A percentile compares a stretch with the other conserved stretches of the same genome.
Evolutionary conservation across 1,284 basidiomycete species (phyloP).

Genomic region (Papiliotrema flavescens): DNA sequence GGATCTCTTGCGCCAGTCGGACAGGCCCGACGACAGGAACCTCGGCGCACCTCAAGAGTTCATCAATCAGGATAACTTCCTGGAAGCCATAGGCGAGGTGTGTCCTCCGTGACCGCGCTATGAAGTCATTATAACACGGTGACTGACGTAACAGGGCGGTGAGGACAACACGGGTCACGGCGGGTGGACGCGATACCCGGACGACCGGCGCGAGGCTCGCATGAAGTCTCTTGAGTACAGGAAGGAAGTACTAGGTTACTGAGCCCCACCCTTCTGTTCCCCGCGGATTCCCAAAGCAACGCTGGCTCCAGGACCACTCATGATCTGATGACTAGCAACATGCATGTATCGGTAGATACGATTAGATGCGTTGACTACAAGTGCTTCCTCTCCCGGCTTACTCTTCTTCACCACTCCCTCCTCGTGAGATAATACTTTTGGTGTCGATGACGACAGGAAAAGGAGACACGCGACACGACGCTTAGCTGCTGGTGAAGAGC

Average conservation of each 20-base stretch:
- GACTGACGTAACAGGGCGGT: not conserved
- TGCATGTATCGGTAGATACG: too few relatives aligned
- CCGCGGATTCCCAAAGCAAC: too few relatives aligned
- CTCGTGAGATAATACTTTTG: too few relatives aligned
- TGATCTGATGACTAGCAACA: too few relatives aligned
- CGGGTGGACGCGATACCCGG: not conserved
- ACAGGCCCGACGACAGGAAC: slow-evolving; percentile 10
- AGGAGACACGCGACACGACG: not conserved
- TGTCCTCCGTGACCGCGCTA: not conserved
- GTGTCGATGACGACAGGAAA: not conserved
- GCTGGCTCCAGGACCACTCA: too few relatives aligned
- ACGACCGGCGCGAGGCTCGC: not conserved
- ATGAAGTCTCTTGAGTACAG: not conserved
- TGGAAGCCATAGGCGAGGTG: slow-evolving; percentile 24
- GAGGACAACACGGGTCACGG: not conserved
- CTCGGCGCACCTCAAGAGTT: slow-evolving; percentile 19
- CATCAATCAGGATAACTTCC: slow-evolving; percentile 22
- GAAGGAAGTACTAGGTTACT: not conserved
- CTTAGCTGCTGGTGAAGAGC: slow-evolving; percentile 6
- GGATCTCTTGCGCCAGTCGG: slow-evolving; percentile 10
- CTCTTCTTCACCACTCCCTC: too few relatives aligned
- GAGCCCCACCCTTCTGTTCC: too few relatives aligned
- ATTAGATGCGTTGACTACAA: too few relatives aligned
- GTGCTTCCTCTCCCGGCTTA: too few relatives aligned
- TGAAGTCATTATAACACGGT: not conserved